Conservation (phyloP, 2,329 filamentous ascomycete species). For the Colletotrichum lupini region DNA sequence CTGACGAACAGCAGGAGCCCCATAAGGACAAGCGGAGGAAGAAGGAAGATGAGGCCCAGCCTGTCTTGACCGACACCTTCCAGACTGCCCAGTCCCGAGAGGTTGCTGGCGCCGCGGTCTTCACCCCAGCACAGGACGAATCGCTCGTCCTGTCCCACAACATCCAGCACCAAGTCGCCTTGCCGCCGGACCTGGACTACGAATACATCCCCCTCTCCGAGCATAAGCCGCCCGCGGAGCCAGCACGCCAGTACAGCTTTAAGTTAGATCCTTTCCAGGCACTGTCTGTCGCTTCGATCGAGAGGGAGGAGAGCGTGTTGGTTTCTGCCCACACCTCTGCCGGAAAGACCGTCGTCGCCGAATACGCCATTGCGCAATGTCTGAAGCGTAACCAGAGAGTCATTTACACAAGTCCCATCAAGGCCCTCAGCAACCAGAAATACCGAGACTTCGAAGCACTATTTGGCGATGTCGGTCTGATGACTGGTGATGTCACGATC, state of each 20-base stretch:
- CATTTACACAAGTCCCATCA: slow-evolving; percentile 99
- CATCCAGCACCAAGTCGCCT: slow-evolving; percentile 96
- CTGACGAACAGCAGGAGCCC: slow-evolving; percentile 48
- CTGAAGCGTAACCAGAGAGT: slow-evolving; percentile 97
- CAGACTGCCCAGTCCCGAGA: slow-evolving; percentile 95
- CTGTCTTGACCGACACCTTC: slow-evolving; percentile 92
- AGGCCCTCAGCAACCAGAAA: slow-evolving; percentile 98
- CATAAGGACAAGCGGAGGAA: slow-evolving; percentile 68
- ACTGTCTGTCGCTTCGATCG: slow-evolving; percentile 92
- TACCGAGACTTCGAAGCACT: slow-evolving; percentile 96
- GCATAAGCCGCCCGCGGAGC: slow-evolving; percentile 89
- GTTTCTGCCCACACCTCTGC: slow-evolving; percentile 98
- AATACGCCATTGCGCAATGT: slow-evolving; percentile 98
- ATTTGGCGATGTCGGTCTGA: slow-evolving; percentile 96
- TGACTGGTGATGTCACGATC: slow-evolving; percentile 99
- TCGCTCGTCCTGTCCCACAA: slow-evolving; percentile 92
- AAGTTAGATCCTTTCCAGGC: slow-evolving; percentile 98
- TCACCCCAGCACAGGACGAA: slow-evolving; percentile 69
- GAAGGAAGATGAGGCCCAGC: slow-evolving; percentile 72
- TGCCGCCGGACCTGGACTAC: slow-evolving; percentile 94
- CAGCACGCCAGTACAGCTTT: slow-evolving; percentile 87
- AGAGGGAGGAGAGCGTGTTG: slow-evolving; percentile 94
- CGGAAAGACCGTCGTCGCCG: slow-evolving; percentile 97
- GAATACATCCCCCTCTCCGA: slow-evolving; percentile 94
- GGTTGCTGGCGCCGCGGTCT: slow-evolving; percentile 81